A percentile compares a stretch with the other conserved stretches of the same genome.
Evolutionary conservation across 768 basidiomycete genomes (phyloP).

Genomic region (Amanita pallidorosea): DNA sequence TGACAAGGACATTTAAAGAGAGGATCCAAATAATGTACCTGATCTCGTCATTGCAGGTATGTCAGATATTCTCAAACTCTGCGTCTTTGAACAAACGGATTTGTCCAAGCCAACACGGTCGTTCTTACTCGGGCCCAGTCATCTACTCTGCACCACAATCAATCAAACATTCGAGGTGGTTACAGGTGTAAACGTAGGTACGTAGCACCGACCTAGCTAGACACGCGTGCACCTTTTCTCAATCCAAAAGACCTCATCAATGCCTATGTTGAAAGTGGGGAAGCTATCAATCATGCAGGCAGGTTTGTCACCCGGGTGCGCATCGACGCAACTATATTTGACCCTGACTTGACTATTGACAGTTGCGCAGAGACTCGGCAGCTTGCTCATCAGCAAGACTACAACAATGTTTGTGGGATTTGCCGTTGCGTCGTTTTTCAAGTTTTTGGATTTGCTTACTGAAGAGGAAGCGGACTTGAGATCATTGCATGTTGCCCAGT

Average conservation of each 20-base stretch:
- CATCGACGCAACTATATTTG: background rate
- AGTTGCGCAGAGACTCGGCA: too few species aligned
- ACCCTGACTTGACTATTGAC: too few species aligned
- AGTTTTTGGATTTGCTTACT: too few species aligned
- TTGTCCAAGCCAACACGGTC: slow-evolving; percentile 75
- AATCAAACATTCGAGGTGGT: slow-evolving; percentile 64
- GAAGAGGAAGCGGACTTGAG: too few species aligned
- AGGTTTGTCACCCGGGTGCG: slow-evolving; percentile 89
- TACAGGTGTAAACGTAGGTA: slow-evolving; percentile 80
- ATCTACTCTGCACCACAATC: slow-evolving; percentile 44
- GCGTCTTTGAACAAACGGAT: background rate
- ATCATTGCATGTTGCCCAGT: too few species aligned
- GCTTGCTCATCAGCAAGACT: too few species aligned
- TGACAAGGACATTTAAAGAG: slow-evolving; percentile 9
- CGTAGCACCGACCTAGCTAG: slow-evolving; percentile 10
- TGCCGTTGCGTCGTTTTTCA: too few species aligned
- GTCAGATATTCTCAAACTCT: too few species aligned
- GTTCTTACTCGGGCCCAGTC: too few species aligned
- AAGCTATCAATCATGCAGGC: slow-evolving; percentile 83
- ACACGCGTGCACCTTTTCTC: too few species aligned
- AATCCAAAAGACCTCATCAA: slow-evolving; percentile 41
- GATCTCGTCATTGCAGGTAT: slow-evolving; percentile 16
- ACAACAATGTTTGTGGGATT: too few species aligned
- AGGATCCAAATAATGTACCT: slow-evolving; percentile 23
- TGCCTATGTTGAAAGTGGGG: slow-evolving; percentile 78